Conservation (phyloP, 176 grass and related monocot genomes). For the Saccharum spontaneum region DNA sequence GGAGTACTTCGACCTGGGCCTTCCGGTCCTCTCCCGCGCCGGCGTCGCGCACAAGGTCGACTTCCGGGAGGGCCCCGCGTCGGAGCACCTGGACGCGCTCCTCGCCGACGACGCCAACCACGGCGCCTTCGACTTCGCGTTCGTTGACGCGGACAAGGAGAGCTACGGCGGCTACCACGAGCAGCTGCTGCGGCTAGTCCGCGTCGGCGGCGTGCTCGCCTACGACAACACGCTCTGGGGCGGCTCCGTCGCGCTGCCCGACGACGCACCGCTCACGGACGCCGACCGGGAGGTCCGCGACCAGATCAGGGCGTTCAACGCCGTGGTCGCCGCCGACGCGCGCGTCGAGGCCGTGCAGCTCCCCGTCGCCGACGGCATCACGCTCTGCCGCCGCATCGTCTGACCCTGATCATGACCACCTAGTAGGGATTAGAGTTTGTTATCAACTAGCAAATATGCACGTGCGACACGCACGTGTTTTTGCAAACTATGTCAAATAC, state of each 20-base stretch:
- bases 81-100: neutral
- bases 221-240: slow-evolving; percentile 86
- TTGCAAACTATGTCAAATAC: no score
- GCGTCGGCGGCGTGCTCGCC: slow-evolving; percentile 57
- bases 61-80: slow-evolving; percentile 51
- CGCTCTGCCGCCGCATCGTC: slow-evolving; percentile 53
- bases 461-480: no score
- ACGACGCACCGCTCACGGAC: slow-evolving; percentile 41
- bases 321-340: slow-evolving; percentile 34
- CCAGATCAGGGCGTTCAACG: slow-evolving; percentile 43
- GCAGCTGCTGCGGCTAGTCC: slow-evolving; percentile 53
- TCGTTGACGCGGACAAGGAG: slow-evolving; percentile 67
- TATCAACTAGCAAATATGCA: no score
- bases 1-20: slow-evolving; percentile 43
- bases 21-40: slow-evolving; percentile 47
- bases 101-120: neutral
- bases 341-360: slow-evolving; percentile 59
- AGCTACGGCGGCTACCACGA: slow-evolving; percentile 68
- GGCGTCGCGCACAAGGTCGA: slow-evolving; percentile 65
- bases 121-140: slow-evolving; percentile 70
- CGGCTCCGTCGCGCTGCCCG: slow-evolving; percentile 43
- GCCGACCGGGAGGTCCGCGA: neutral
- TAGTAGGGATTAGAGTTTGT: no score
- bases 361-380: slow-evolving; percentile 60
- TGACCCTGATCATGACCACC: neutral